Percentiles rank a stretch among this genome's conserved stretches.
phyloP scores from a whole-genome alignment of 768 basidiomycete genomes.

The Crucibulum laeve region DNA sequence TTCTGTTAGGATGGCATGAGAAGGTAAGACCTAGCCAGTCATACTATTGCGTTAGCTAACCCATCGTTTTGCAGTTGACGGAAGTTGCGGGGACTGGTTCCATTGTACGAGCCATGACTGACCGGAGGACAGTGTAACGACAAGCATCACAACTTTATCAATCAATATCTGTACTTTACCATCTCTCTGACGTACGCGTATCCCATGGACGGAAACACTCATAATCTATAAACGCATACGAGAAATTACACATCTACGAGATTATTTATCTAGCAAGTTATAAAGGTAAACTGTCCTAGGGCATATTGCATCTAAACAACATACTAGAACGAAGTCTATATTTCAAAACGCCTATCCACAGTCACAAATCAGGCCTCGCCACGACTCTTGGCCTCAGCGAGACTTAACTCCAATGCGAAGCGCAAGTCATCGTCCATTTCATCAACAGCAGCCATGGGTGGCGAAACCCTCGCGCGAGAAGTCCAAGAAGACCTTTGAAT shows the following conservation, averaged over 20 bases:
- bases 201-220: too few species aligned
- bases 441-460: too few species aligned
- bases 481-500: background rate
- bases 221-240: too few species aligned
- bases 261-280: too few species aligned
- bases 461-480: too few species aligned
- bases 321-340: background rate
- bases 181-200: too few species aligned
- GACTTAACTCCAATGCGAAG: slow-evolving; percentile 65
- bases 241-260: too few species aligned
- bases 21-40: slow-evolving; percentile 55
- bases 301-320: too few species aligned
- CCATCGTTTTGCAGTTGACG: slow-evolving; percentile 55
- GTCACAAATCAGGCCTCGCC: slow-evolving; percentile 15
- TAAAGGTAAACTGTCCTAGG: too few species aligned
- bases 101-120: slow-evolving; percentile 81
- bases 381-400: slow-evolving; percentile 56
- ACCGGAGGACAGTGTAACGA: slow-evolving; percentile 46
- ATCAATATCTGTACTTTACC: background rate
- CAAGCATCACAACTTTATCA: background rate
- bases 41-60: slow-evolving; percentile 2
- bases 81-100: slow-evolving; percentile 93
- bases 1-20: slow-evolving; percentile 89
- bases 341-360: background rate
- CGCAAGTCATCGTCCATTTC: slow-evolving; percentile 62